phyloP scores from a whole-genome alignment of 73 alveolate species.

The Paramecium sexaurelia region DNA sequence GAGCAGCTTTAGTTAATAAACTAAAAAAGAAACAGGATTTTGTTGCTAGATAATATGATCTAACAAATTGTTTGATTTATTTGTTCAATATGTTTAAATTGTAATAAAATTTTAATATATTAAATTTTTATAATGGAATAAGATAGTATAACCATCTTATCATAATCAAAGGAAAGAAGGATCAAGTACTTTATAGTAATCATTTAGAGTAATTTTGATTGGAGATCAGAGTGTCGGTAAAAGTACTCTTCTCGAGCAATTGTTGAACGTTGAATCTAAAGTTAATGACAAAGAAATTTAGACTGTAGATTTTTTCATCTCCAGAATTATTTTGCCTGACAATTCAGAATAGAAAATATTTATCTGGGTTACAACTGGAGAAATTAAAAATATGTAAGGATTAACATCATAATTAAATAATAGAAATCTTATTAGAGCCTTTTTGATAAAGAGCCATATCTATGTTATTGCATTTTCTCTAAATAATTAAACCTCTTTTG shows the following conservation, averaged over 20 bases:
- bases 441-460: conserved; percentile 2
- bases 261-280: conserved; percentile 38
- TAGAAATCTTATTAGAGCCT: conserved; percentile 24
- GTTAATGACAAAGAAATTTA: conserved; percentile 25
- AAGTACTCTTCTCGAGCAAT: neutral
- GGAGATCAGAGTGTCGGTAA: conserved; percentile 53
- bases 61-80: neutral
- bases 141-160: conserved; percentile 17
- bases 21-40: neutral
- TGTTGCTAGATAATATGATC: conserved; percentile 5
- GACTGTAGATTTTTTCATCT: conserved; percentile 27
- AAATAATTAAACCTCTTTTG: conserved; percentile 5
- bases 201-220: conserved; percentile 20
- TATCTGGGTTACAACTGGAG: conserved; percentile 50
- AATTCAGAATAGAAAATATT: neutral
- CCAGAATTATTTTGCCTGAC: conserved; percentile 24
- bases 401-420: neutral
- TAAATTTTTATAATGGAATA: conserved; percentile 27
- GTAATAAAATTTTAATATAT: neutral
- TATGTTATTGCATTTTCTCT: conserved; percentile 50
- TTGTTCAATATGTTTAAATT: neutral
- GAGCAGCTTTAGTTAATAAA: neutral
- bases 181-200: neutral
- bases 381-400: conserved; percentile 42
- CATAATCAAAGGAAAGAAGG: neutral